Evolutionary conservation across 2,329 filamentous ascomycete species (phyloP).

Genomic region (Monosporascus sp.): DNA sequence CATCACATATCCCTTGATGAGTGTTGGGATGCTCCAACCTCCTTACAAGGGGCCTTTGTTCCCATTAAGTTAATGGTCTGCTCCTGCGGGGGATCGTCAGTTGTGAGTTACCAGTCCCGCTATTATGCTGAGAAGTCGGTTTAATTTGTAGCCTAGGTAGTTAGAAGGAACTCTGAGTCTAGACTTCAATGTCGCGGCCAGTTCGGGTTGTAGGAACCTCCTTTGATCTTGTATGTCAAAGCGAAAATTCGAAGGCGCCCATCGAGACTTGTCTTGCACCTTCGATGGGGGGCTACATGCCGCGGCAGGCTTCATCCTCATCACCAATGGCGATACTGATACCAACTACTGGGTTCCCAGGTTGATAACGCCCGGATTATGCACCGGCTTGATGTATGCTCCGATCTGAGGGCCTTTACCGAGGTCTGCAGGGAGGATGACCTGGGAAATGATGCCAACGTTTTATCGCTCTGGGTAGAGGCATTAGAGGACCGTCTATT

Average conservation of each 20-base stretch:
- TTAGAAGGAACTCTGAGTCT: neutral
- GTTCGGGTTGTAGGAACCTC: slow-evolving; percentile 7
- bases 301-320: slow-evolving; percentile 34
- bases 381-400: slow-evolving; percentile 28
- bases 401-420: slow-evolving; percentile 30
- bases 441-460: slow-evolving; percentile 28
- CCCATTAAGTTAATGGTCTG: too few relatives aligned
- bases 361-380: slow-evolving; percentile 28
- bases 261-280: slow-evolving; percentile 31
- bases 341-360: slow-evolving; percentile 20
- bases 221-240: slow-evolving; percentile 32
- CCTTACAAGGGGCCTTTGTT: too few relatives aligned
- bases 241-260: slow-evolving; percentile 29
- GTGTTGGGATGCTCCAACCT: too few relatives aligned
- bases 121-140: too few relatives aligned
- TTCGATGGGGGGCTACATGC: slow-evolving; percentile 31
- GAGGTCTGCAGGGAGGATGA: slow-evolving; percentile 27
- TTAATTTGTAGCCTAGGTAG: neutral
- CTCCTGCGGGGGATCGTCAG: too few relatives aligned
- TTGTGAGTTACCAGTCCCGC: too few relatives aligned
- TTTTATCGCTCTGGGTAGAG: slow-evolving; percentile 33
- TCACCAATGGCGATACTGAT: slow-evolving; percentile 31
- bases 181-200: neutral
- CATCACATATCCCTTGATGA: too few relatives aligned
- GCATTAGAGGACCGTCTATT: slow-evolving; percentile 32